A percentile compares a stretch with the other conserved stretches of the same genome.
These are phyloP conservation scores for Veloboletus limbatus DNA, from an alignment of 1,284 basidiomycete species.

Conservation along the genomic window DNA sequence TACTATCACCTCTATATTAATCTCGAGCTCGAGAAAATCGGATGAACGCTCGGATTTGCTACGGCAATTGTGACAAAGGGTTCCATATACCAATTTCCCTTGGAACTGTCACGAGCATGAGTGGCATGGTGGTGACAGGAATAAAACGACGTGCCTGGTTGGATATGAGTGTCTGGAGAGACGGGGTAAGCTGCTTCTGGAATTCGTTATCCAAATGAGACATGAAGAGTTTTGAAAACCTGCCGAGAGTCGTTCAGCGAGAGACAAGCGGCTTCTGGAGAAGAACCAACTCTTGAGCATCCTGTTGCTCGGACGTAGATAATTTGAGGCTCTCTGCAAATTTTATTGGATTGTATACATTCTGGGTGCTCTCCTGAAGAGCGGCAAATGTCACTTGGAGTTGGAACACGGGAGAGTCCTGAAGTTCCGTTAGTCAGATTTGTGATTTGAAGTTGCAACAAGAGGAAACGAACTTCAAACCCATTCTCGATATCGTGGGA, in stretches of 20 bases:
- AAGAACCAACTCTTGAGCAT: slow-evolving; percentile 81
- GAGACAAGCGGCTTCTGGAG: neutral
- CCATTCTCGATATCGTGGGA: slow-evolving; percentile 45
- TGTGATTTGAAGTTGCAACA: neutral
- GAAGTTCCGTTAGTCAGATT: slow-evolving; percentile 8
- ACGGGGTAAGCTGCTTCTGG: slow-evolving; percentile 63
- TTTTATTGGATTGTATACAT: slow-evolving; percentile 76
- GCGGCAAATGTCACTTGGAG: slow-evolving; percentile 79
- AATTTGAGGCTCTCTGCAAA: slow-evolving; percentile 82
- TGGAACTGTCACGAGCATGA: slow-evolving; percentile 61
- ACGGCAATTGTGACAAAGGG: slow-evolving; percentile 68
- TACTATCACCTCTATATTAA: slow-evolving; percentile 61
- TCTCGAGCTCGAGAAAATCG: slow-evolving; percentile 82
- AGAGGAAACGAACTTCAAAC: slow-evolving; percentile 47
- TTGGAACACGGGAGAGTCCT: slow-evolving; percentile 74
- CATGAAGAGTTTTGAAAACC: slow-evolving; percentile 93
- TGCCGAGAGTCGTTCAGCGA: slow-evolving; percentile 35
- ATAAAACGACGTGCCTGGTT: slow-evolving; percentile 52
- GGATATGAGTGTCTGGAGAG: slow-evolving; percentile 62
- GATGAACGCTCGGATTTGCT: slow-evolving; percentile 63
- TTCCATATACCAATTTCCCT: slow-evolving; percentile 78
- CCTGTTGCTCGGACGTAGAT: slow-evolving; percentile 82
- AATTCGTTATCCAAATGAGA: slow-evolving; percentile 83
- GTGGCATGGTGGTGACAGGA: neutral
- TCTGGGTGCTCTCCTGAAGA: slow-evolving; percentile 67